phyloP scores from a whole-genome alignment of 2,329 filamentous ascomycete species.

The Sclerotinia subarctica region DNA sequence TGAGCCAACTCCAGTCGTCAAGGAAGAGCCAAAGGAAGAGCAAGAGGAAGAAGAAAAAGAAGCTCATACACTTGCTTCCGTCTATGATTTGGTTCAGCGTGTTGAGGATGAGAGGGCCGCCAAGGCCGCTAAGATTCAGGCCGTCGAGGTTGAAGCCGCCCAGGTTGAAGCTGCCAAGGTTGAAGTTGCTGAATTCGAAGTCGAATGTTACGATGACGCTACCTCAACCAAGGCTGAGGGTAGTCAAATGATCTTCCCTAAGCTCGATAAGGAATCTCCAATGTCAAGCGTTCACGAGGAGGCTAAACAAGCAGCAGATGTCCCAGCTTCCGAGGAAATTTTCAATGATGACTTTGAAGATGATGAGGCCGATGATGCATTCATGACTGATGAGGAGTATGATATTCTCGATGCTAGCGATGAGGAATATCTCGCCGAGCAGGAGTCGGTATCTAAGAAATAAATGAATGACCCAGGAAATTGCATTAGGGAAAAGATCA shows the following conservation, averaged over 20 bases:
- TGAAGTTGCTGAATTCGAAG: neutral
- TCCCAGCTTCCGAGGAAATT: conserved; percentile 40
- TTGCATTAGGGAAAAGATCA: conserved; percentile 4
- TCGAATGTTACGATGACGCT: neutral
- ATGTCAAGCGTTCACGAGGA: conserved; percentile 72
- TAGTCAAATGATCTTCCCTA: conserved; percentile 94
- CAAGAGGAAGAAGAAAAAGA: conserved; percentile 41
- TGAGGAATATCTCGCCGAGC: conserved; percentile 68
- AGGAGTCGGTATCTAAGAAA: conserved; percentile 38
- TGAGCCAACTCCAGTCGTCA: conserved; percentile 33
- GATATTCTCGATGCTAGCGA: conserved; percentile 95
- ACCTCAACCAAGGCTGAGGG: conserved; percentile 33
- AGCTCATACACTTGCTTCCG: conserved; percentile 24
- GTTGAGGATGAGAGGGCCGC: neutral
- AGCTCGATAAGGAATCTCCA: conserved; percentile 90
- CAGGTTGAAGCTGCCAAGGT: neutral
- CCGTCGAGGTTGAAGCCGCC: neutral
- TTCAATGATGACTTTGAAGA: conserved; percentile 46
- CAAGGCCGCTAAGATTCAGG: neutral
- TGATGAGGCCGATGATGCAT: conserved; percentile 65
- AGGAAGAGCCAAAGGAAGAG: conserved; percentile 43
- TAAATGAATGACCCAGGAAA: conserved; percentile 25
- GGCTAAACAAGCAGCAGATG: conserved; percentile 46
- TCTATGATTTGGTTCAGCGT: neutral
- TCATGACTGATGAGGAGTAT: conserved; percentile 97